Evolutionary conservation across 306 rosid genomes (phyloP).

Genomic region (Sechiopsis laciniata): DNA sequence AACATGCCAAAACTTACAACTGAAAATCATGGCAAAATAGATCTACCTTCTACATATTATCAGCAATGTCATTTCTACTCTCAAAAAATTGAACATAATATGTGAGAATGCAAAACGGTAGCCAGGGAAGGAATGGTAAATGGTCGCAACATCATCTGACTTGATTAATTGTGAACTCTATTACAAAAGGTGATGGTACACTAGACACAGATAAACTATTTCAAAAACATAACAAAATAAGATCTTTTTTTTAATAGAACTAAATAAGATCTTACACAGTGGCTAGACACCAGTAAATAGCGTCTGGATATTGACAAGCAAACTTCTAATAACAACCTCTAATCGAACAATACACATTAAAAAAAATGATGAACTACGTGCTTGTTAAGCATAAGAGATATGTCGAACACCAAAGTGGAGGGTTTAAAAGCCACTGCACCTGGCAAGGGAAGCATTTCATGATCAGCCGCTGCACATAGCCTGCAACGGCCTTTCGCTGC

Average conservation of each 20-base stretch:
- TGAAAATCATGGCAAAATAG: background rate
- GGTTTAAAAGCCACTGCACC: constrained; percentile 40
- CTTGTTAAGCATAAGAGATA: background rate
- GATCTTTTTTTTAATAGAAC: background rate
- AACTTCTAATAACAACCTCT: background rate
- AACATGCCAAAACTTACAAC: background rate
- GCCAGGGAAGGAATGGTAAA: background rate
- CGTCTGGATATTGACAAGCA: background rate
- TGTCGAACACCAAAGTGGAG: background rate
- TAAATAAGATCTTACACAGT: constrained; percentile 4
- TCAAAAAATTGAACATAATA: background rate
- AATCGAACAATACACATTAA: background rate
- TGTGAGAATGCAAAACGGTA: background rate
- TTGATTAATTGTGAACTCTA: background rate
- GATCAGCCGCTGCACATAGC: constrained; percentile 72
- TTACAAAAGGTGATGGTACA: background rate
- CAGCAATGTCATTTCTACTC: background rate
- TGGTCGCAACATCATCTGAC: too few species aligned
- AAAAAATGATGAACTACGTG: too few species aligned
- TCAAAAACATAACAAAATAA: background rate
- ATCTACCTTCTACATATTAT: background rate
- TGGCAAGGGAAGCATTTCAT: constrained; percentile 80
- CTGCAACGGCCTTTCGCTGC: constrained; percentile 74
- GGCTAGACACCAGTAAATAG: background rate
- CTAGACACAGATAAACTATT: background rate